Evolutionary conservation across 129 eudicot genomes (phyloP).

Genomic region (Scalesia atractyloides): DNA sequence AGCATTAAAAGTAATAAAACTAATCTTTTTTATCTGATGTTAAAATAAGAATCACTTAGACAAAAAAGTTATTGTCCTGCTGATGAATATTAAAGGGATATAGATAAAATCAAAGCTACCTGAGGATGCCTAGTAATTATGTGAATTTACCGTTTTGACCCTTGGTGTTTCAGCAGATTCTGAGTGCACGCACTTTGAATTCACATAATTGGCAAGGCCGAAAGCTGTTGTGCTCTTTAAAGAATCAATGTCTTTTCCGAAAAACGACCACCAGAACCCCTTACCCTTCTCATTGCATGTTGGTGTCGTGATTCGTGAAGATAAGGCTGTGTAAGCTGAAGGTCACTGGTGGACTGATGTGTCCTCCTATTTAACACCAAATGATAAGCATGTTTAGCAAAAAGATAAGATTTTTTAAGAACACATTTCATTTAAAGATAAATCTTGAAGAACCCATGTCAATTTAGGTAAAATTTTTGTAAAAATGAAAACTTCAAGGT

Average conservation of each 20-base stretch:
- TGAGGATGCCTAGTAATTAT: not conserved
- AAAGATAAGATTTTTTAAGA: not conserved
- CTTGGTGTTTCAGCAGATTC: constrained; percentile 32
- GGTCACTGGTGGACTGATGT: constrained; percentile 93
- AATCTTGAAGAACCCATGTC: constrained; percentile 15
- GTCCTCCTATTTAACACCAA: constrained; percentile 70
- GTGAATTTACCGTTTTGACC: constrained; percentile 24
- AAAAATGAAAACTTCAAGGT: too few relatives aligned
- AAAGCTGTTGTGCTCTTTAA: constrained; percentile 39
- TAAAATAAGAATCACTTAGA: too few relatives aligned
- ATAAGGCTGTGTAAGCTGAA: constrained; percentile 85
- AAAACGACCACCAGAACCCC: constrained; percentile 84
- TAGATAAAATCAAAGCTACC: too few relatives aligned
- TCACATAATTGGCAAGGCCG: constrained; percentile 6
- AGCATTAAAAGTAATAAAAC: too few relatives aligned
- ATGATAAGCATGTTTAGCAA: constrained; percentile 1
- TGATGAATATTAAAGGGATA: too few relatives aligned
- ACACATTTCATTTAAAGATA: not conserved
- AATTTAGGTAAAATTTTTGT: not conserved
- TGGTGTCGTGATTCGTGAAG: constrained; percentile 93
- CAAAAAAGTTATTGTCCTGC: too few relatives aligned
- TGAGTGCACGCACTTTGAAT: constrained; percentile 32
- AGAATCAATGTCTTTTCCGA: constrained; percentile 54
- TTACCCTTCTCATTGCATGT: constrained; percentile 73
- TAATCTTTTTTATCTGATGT: too few relatives aligned